These are phyloP conservation scores for Dioszegia hungarica DNA, from an alignment of 768 basidiomycete genomes.

Conservation along the genomic window DNA sequence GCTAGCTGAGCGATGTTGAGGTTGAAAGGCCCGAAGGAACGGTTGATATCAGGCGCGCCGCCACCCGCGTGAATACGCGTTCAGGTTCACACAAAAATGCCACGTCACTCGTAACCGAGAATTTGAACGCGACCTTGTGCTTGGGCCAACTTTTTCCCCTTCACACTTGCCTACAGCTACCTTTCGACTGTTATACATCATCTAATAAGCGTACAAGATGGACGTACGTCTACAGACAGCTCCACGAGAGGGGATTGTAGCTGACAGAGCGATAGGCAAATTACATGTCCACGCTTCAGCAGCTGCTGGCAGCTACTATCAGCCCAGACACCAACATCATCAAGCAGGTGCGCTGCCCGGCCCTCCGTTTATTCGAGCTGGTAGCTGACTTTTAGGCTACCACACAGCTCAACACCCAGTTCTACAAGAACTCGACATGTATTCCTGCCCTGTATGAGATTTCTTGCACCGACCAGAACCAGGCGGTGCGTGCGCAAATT, in stretches of 20 bases:
- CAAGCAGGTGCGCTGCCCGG: conserved; percentile 66
- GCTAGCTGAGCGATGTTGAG: no score
- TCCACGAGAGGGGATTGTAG: neutral
- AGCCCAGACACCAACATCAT: conserved; percentile 81
- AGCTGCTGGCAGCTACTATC: conserved; percentile 76
- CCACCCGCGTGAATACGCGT: no score
- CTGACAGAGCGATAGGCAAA: conserved; percentile 42
- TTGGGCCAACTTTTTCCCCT: neutral
- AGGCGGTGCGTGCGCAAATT: conserved; percentile 59
- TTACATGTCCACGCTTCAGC: conserved; percentile 75
- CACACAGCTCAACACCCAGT: conserved; percentile 80
- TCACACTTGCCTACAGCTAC: neutral
- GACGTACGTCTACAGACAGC: neutral
- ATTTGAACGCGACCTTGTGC: no score
- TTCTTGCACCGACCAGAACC: conserved; percentile 75
- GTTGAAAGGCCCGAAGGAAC: no score
- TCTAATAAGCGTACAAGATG: neutral
- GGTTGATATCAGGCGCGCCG: no score
- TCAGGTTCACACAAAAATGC: no score
- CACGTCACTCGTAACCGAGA: no score
- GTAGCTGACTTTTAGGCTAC: conserved; percentile 63
- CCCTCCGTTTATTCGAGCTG: neutral
- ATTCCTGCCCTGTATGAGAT: conserved; percentile 87
- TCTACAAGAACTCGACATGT: conserved; percentile 83
- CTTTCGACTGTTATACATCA: no score